A percentile compares a stretch with the other conserved stretches of the same genome.
Evolutionary conservation across 1,284 basidiomycete species (phyloP).

Genomic region (Fomitopsis pinicola): DNA sequence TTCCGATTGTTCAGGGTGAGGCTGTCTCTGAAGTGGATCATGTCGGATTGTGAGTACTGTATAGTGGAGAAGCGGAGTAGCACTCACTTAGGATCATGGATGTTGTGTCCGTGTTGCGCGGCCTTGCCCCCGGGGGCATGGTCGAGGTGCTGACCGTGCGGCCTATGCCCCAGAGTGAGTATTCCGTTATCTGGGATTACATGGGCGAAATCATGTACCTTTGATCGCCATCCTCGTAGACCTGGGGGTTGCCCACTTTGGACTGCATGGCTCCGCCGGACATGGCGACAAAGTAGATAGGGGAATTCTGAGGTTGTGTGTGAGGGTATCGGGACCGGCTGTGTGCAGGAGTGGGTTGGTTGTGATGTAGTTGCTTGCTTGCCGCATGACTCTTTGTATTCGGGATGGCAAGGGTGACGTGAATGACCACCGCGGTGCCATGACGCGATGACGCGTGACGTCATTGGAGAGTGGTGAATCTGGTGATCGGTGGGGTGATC

Average conservation of each 20-base stretch:
- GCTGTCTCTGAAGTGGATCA: slow-evolving; percentile 10
- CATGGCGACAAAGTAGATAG: slow-evolving; percentile 5
- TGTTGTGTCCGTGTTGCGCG: slow-evolving; percentile 18
- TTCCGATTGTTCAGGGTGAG: slow-evolving; percentile 10
- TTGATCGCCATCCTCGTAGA: slow-evolving; percentile 21
- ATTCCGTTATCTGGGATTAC: neutral
- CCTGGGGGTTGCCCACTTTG: slow-evolving; percentile 20
- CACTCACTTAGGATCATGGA: slow-evolving; percentile 19
- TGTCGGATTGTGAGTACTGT: no score
- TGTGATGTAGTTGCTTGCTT: no score
- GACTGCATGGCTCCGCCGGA: slow-evolving; percentile 20
- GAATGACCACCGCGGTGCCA: neutral
- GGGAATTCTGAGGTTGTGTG: no score
- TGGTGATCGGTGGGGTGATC: neutral
- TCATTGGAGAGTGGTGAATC: neutral
- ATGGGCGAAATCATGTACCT: slow-evolving; percentile 5
- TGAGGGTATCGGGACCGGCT: no score
- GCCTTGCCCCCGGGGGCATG: slow-evolving; percentile 7
- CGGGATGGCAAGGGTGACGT: neutral
- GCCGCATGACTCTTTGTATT: neutral
- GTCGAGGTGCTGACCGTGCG: slow-evolving; percentile 1
- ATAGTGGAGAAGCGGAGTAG: no score
- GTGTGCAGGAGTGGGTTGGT: no score
- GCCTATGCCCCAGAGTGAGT: neutral
- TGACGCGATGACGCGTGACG: neutral